Conservation (phyloP, 441 rosid species). For the Daphne laureola region DNA sequence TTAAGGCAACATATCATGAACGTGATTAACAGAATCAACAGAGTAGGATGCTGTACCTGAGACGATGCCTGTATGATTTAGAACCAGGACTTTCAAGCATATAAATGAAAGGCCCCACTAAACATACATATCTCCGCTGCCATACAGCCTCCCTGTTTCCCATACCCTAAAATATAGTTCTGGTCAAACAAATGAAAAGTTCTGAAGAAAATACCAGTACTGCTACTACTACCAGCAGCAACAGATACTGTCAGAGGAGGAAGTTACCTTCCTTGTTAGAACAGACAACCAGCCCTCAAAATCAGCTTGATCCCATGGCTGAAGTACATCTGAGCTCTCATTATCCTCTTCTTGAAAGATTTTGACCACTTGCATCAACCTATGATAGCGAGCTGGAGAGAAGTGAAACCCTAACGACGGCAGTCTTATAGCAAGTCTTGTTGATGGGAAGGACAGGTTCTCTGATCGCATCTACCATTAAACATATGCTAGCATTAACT, state of each 20-base stretch:
- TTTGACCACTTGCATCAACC: slow-evolving; percentile 86
- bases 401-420: slow-evolving; percentile 94
- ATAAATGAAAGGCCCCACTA: slow-evolving; percentile 90
- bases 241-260: slow-evolving; percentile 11
- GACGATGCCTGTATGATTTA: slow-evolving; percentile 77
- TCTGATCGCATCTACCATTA: slow-evolving; percentile 62
- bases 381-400: slow-evolving; percentile 98
- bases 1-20: no score
- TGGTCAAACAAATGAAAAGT: slow-evolving; percentile 4
- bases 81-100: slow-evolving; percentile 69
- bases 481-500: slow-evolving; percentile 15
- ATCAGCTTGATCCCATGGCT: slow-evolving; percentile 90
- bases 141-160: slow-evolving; percentile 93
- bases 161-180: slow-evolving; percentile 51
- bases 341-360: slow-evolving; percentile 59
- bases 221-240: slow-evolving; percentile 11
- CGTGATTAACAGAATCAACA: slow-evolving; percentile 12
- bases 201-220: slow-evolving; percentile 14
- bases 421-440: slow-evolving; percentile 74
- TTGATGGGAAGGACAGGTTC: slow-evolving; percentile 89
- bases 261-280: slow-evolving; percentile 77
- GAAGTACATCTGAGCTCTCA: slow-evolving; percentile 39
- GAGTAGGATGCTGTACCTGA: slow-evolving; percentile 52
- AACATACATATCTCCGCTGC: slow-evolving; percentile 79
- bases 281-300: slow-evolving; percentile 90